These are phyloP conservation scores for Trametes cinnabarina DNA, from an alignment of 768 basidiomycete genomes.

Conservation along the genomic window DNA sequence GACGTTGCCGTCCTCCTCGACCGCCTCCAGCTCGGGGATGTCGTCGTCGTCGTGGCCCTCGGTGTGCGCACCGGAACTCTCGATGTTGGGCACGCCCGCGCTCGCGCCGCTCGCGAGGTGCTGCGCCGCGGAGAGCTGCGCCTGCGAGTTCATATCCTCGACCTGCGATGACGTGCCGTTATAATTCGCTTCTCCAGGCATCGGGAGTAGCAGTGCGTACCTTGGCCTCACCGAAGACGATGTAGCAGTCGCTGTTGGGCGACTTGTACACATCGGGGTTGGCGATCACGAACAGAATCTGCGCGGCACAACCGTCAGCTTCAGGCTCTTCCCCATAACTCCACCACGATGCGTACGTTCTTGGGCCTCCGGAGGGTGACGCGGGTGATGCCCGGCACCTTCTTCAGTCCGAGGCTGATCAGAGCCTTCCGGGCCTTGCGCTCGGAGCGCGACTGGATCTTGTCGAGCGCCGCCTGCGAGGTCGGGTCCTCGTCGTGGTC, in stretches of 20 bases:
- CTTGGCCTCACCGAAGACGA: conserved; percentile 98
- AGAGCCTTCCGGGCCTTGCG: conserved; percentile 95
- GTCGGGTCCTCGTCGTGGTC: conserved; percentile 79
- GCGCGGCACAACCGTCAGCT: not conserved
- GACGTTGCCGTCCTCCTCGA: conserved; percentile 76
- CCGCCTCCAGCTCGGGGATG: conserved; percentile 78
- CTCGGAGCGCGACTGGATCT: conserved; percentile 92
- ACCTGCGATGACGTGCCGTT: conserved; percentile 44
- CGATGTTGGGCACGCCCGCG: conserved; percentile 44
- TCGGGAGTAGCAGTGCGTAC: conserved; percentile 36
- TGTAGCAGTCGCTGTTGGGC: conserved; percentile 95
- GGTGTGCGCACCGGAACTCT: conserved; percentile 49
- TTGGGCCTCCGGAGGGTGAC: conserved; percentile 95
- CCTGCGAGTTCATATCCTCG: conserved; percentile 84
- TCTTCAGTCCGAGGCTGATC: conserved; percentile 87
- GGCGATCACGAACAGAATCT: conserved; percentile 91
- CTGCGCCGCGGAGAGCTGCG: conserved; percentile 75
- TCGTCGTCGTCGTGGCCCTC: conserved; percentile 71
- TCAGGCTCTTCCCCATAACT: not conserved
- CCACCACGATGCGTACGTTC: conserved; percentile 55
- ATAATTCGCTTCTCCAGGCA: not conserved
- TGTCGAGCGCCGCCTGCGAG: conserved; percentile 81
- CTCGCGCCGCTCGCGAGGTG: conserved; percentile 62
- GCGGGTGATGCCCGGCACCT: conserved; percentile 88
- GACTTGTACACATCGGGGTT: conserved; percentile 98